Evolutionary conservation across 345 rosid genomes (phyloP).

Genomic region (Chamaenerion angustifolium): DNA sequence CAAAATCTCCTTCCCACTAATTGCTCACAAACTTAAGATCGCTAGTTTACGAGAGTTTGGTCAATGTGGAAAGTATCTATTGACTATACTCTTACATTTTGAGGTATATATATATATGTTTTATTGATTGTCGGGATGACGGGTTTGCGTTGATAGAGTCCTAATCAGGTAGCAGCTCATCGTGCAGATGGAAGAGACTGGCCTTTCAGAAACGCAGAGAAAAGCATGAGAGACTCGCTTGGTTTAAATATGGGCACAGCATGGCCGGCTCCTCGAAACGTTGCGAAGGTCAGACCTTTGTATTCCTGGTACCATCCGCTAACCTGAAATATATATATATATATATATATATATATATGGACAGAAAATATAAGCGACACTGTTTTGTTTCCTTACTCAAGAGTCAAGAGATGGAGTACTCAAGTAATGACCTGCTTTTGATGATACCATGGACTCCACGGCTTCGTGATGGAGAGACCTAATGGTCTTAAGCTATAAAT

Average conservation of each 20-base stretch:
- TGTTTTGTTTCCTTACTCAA: no score
- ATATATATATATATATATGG: neutral
- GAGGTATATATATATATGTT: no score
- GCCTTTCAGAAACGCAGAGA: constrained; percentile 54
- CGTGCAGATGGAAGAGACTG: constrained; percentile 23
- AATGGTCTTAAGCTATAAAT: constrained; percentile 54
- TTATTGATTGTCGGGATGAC: no score
- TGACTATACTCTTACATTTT: no score
- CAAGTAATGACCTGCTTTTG: constrained; percentile 73
- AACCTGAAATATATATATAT: constrained; percentile 26
- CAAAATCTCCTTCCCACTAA: no score
- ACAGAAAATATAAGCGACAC: no score
- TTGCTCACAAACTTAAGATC: no score
- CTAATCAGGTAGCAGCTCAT: no score
- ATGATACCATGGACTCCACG: constrained; percentile 90
- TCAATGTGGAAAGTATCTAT: no score
- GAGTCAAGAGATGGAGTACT: no score
- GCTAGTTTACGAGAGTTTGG: no score
- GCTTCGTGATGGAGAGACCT: constrained; percentile 41
- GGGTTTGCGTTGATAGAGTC: no score
- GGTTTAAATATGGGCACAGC: constrained; percentile 86
- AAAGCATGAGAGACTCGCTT: constrained; percentile 49
- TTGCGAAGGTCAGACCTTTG: constrained; percentile 69
- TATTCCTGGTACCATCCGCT: constrained; percentile 94
- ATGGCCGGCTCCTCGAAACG: constrained; percentile 98